These are phyloP conservation scores for Fusarium multiceps DNA, from an alignment of 2,329 filamentous ascomycete genomes.

Conservation along the genomic window DNA sequence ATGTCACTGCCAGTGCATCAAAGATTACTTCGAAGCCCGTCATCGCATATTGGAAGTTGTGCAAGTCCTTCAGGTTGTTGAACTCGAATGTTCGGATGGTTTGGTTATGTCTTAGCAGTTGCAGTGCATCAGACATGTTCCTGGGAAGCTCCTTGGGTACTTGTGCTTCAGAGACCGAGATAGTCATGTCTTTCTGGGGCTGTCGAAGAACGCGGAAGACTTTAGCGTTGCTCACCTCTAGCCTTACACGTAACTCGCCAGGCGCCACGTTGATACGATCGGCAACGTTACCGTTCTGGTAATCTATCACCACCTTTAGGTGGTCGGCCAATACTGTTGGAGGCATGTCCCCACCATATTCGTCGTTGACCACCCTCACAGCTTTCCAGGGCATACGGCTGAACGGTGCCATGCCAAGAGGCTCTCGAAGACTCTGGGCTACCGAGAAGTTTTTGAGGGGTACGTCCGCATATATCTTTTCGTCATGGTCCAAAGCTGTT, in stretches of 20 bases:
- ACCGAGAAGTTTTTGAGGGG: constrained; percentile 74
- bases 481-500: constrained; percentile 73
- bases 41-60: constrained; percentile 80
- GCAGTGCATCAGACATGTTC: constrained; percentile 72
- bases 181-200: constrained; percentile 80
- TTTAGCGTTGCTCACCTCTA: constrained; percentile 71
- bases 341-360: constrained; percentile 68
- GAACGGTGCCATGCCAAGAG: constrained; percentile 61
- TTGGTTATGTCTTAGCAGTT: constrained; percentile 64
- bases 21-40: constrained; percentile 84
- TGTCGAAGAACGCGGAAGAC: constrained; percentile 76
- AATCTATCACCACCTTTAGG: constrained; percentile 79
- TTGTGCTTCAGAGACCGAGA: constrained; percentile 77
- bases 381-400: constrained; percentile 72
- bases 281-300: constrained; percentile 79
- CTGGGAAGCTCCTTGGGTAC: constrained; percentile 70
- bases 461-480: constrained; percentile 77
- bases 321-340: constrained; percentile 80
- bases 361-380: constrained; percentile 77
- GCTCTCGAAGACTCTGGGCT: constrained; percentile 62
- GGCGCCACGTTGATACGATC: constrained; percentile 85
- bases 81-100: constrained; percentile 81
- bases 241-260: constrained; percentile 75
- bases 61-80: constrained; percentile 73
- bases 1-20: constrained; percentile 76